These are phyloP conservation scores for Diplosphaera chodatii DNA, from an alignment of 139 green algal species.

Conservation along the genomic window DNA sequence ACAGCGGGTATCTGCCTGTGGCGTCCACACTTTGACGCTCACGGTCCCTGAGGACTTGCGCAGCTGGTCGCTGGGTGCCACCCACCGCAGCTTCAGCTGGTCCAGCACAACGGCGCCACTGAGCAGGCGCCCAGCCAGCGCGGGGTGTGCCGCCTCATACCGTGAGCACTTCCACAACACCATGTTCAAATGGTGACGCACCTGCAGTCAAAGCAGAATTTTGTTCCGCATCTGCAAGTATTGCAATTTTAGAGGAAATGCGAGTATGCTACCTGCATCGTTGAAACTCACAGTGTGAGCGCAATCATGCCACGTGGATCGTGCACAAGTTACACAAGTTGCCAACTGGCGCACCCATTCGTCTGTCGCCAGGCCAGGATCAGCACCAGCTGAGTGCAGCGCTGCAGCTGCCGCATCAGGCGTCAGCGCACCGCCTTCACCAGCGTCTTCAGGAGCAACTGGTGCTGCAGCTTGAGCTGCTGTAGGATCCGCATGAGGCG, in stretches of 20 bases:
- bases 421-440: background rate
- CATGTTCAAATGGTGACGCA: slow-evolving; percentile 55
- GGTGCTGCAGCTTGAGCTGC: background rate
- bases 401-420: slow-evolving; percentile 4
- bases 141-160: slow-evolving; percentile 26
- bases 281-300: no score
- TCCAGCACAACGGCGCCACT: slow-evolving; percentile 30
- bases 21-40: no score
- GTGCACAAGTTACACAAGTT: no score
- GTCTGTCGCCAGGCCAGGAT: slow-evolving; percentile 14
- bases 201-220: no score
- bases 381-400: slow-evolving; percentile 40
- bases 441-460: background rate
- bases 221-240: no score
- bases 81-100: slow-evolving; percentile 29
- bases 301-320: no score
- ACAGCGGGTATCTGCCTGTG: no score
- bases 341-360: slow-evolving; percentile 35
- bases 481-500: background rate
- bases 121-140: slow-evolving; percentile 16
- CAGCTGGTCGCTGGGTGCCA: no score
- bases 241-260: no score
- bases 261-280: no score
- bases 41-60: no score
- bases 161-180: slow-evolving; percentile 69